phyloP scores from a whole-genome alignment of 345 rosid species.

The Euphorbia tirucalli region DNA sequence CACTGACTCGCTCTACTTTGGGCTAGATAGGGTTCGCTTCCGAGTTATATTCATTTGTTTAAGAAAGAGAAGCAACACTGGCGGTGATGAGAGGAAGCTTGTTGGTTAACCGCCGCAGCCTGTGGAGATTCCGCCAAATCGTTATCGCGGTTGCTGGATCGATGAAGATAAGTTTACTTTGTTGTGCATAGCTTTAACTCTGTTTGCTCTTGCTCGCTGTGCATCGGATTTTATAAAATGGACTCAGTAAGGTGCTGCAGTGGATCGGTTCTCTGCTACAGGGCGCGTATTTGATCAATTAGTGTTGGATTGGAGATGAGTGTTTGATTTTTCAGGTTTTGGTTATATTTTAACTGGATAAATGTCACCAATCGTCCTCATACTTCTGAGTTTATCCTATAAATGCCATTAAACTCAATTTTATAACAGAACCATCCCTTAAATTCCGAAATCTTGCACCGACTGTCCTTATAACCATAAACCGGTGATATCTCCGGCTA shows the following conservation, averaged over 20 bases:
- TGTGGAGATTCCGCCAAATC: slow-evolving; percentile 58
- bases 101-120: slow-evolving; percentile 56
- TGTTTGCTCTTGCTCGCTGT: slow-evolving; percentile 44
- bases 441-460: too few species aligned
- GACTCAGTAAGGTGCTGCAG: slow-evolving; percentile 30
- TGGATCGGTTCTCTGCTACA: slow-evolving; percentile 41
- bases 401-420: too few species aligned
- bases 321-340: not conserved
- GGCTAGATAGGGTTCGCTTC: not conserved
- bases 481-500: too few species aligned
- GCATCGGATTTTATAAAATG: slow-evolving; percentile 38
- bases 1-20: not conserved
- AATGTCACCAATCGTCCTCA: too few species aligned
- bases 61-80: not conserved
- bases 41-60: not conserved
- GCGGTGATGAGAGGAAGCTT: slow-evolving; percentile 66
- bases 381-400: too few species aligned
- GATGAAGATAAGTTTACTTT: slow-evolving; percentile 60
- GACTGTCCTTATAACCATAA: too few species aligned
- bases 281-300: slow-evolving; percentile 38
- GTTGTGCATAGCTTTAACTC: slow-evolving; percentile 46
- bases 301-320: not conserved
- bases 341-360: not conserved
- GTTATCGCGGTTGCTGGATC: slow-evolving; percentile 38
- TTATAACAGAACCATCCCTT: too few species aligned